These are phyloP conservation scores for Trametes sp. DNA, from an alignment of 1,284 basidiomycete species.

Conservation along the genomic window DNA sequence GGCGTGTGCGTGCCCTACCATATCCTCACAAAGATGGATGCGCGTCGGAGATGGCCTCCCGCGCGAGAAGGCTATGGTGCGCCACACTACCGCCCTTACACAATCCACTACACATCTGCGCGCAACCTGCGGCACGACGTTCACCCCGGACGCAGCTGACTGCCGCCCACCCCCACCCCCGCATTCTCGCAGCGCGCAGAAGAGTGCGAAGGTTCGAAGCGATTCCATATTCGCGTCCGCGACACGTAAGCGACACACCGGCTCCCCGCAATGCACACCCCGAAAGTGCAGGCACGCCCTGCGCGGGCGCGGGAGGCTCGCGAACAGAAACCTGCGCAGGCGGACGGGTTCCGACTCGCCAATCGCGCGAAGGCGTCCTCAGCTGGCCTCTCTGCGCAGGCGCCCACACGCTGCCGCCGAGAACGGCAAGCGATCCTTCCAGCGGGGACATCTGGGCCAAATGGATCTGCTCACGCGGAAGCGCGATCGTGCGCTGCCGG, in stretches of 20 bases:
- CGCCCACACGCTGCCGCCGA: neutral
- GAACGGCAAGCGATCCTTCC: constrained; percentile 6
- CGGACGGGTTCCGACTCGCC: constrained; percentile 10
- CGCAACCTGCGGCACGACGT: neutral
- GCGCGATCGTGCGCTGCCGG: constrained; percentile 2
- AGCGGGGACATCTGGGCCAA: constrained; percentile 9
- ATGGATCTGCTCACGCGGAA: constrained; percentile 20
- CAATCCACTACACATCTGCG: neutral
- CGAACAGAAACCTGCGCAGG: constrained; percentile 14
- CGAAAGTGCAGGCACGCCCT: neutral
- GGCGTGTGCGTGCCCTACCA: neutral
- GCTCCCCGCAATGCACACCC: neutral
- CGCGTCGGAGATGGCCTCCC: neutral
- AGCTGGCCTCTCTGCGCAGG: constrained; percentile 3
- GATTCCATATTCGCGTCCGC: neutral
- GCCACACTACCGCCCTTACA: neutral
- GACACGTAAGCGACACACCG: constrained; percentile 8
- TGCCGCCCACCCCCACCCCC: neutral
- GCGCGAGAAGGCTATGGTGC: neutral
- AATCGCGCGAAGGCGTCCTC: constrained; percentile 18
- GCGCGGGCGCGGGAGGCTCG: neutral
- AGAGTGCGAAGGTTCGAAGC: constrained; percentile 12
- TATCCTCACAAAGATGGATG: neutral
- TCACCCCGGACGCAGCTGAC: constrained; percentile 15
- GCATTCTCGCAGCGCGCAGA: constrained; percentile 4